Evolutionary conservation across 208 protist species (phyloP), one percentile per base, ranked within the genome.

Genomic region (Zelonia costaricensis): DNA sequence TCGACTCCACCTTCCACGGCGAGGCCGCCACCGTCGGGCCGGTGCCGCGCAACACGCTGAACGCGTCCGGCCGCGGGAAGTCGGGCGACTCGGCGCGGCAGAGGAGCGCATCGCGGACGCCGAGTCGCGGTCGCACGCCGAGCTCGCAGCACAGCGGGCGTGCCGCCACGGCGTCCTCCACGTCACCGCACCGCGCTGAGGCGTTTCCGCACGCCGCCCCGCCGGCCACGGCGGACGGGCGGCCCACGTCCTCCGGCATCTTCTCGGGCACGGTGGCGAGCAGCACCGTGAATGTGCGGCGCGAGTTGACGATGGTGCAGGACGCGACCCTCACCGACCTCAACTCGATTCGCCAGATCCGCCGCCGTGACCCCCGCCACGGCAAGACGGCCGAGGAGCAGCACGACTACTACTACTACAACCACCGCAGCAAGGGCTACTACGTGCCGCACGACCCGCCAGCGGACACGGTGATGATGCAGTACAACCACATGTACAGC

Each of bases 401-500:
- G 44, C 39, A 47, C 25, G 80, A 87, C 35, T 84, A 85, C 65
- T 69, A 91, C 35, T 95, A 92, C 61, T 95, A 92, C 73, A 92
- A 95, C 58, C 81, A 91, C 73, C 76, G 72, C 39, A 92, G 88
- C 69, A 95, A 95, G 51, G 88, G 82, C 20, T 90, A 69, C 72
- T 92, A 74, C 67, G 73, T 95, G n/a, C 88, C 85, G 12, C 76
- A 81, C 35, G 79, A 91, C 47, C 73, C 69, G 20, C 59, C 62
- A 18, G 57, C 74, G 2, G 69, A 81, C 62, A 77, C 73, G 1
- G 28, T 73, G 15, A 79, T 82, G 45, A 67, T 95, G 30, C 77
- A 84, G 35, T 95, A 95, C 72, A 92, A 95, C 47, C 85, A 95
- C 49, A 71, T 92, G 65, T 95, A 83, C 74, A 78, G 82, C 59